Evolutionary conservation across 495 filamentous ascomycete species (phyloP), one percentile per base, ranked within the genome.

Genomic region (Jackrogersella multiformis): DNA sequence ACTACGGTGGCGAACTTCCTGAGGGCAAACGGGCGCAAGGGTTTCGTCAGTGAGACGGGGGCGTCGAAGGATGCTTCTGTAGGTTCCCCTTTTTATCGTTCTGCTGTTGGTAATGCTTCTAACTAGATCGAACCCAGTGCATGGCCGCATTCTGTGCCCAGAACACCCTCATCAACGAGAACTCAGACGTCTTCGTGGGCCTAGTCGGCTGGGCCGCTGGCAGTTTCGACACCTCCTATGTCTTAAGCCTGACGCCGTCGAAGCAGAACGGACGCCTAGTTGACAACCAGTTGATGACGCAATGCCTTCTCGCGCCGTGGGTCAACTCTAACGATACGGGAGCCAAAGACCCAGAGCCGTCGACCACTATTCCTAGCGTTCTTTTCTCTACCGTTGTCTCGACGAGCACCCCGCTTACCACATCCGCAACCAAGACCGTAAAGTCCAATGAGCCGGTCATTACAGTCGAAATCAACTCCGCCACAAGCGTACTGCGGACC

Each of bases 41-140:
- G 80, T 2, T 69, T 88, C 34, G 64, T 87, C 15, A 79, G 78
- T 23, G 85, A 88, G 77, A 86, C 80, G 0, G 85, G 87, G 7
- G 85, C 82, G 1, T 74, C 79, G 48, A 69, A 59, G 26, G 71
- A 73, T 61, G 42, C 61, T 6, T 72, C 73, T 12, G 74, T 76
- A 68, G 69, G 74, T 72, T 16, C 41, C 38, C n/a, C 2, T 30
- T 48, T 20, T 5, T 21, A 4, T 38, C 5, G 16, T 23, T 1
- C 12, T 7, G 13, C 21, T 15, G 28, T 15, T 1, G 9, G 16
- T 36, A 2, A 39, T 15, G 32, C 7, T 46, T 18, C 45, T 61
- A 59, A 69, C 12, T 49, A 44, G 15, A 7, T 8, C 13, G 6
- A 32, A 23, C n/a, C 2, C 23, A 75, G 61, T 85, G 82, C 64